Evolutionary conservation across 1,284 basidiomycete species (phyloP).

Genomic region (Heterobasidion irregulare): DNA sequence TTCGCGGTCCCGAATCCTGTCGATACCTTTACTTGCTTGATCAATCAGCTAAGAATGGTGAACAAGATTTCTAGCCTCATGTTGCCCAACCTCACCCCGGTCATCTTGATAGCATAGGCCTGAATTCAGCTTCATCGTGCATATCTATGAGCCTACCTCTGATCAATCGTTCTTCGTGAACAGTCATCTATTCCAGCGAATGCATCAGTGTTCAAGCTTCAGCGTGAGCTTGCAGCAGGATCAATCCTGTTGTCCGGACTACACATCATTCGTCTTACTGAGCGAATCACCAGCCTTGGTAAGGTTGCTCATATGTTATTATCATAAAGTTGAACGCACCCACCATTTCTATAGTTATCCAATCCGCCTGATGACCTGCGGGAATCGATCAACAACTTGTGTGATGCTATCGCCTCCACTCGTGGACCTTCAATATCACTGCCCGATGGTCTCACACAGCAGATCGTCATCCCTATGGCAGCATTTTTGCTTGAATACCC

Average conservation of each 20-base stretch:
- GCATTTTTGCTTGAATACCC: constrained; percentile 50
- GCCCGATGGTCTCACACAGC: constrained; percentile 4
- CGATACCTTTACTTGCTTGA: constrained; percentile 11
- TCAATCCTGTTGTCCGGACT: background rate
- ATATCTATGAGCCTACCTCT: constrained; percentile 30
- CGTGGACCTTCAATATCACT: constrained; percentile 3
- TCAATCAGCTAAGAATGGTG: background rate
- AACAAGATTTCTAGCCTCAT: background rate
- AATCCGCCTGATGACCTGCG: background rate
- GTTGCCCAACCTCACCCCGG: no score
- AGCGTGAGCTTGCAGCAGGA: background rate
- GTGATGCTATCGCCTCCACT: background rate
- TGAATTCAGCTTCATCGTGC: constrained; percentile 26
- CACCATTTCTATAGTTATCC: background rate
- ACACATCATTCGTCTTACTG: background rate
- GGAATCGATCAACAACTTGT: background rate
- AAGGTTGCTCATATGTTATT: background rate
- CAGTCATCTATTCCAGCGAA: constrained; percentile 10
- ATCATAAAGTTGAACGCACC: background rate
- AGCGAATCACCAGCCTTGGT: background rate
- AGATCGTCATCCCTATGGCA: constrained; percentile 36
- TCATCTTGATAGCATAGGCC: constrained; percentile 6
- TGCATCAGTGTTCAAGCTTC: background rate
- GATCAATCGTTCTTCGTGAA: constrained; percentile 42
- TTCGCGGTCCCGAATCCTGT: constrained; percentile 19